These are phyloP conservation scores for Kondoa subrosea DNA, from an alignment of 768 basidiomycete genomes.

Conservation along the genomic window DNA sequence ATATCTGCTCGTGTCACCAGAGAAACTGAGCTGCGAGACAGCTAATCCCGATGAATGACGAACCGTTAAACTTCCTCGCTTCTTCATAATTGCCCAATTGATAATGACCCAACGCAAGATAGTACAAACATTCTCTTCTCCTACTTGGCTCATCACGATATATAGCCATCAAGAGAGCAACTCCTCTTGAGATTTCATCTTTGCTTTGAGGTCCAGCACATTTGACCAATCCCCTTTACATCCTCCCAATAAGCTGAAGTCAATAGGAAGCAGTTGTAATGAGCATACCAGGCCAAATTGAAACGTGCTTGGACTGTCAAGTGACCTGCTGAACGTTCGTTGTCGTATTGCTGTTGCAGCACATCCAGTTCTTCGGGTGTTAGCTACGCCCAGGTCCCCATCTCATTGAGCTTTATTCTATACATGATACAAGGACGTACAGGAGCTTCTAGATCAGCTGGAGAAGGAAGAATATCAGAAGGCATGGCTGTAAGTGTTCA, in stretches of 20 bases:
- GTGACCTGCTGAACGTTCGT: constrained; percentile 64
- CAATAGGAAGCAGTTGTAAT: background rate
- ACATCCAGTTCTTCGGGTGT: constrained; percentile 17
- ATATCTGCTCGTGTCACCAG: constrained; percentile 41
- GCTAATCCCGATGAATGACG: constrained; percentile 27
- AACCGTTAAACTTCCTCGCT: constrained; percentile 81
- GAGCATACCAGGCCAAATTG: constrained; percentile 67
- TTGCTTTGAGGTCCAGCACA: background rate
- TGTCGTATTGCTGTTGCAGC: constrained; percentile 49
- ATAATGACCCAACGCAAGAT: constrained; percentile 86
- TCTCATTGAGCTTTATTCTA: too few species aligned
- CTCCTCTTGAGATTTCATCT: background rate
- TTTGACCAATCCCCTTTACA: constrained; percentile 2
- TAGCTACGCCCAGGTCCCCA: constrained; percentile 8
- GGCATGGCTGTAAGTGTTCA: background rate
- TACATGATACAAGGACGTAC: background rate
- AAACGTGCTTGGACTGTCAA: constrained; percentile 90
- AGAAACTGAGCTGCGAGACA: too few species aligned
- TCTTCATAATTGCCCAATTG: constrained; percentile 92
- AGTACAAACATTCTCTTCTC: constrained; percentile 87
- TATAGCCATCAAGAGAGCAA: constrained; percentile 41
- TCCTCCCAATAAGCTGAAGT: too few species aligned
- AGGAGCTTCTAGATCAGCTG: constrained; percentile 3
- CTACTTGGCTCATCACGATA: constrained; percentile 73
- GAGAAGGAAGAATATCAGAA: background rate